phyloP scores from a whole-genome alignment of 495 filamentous ascomycete genomes.

The Aspergillus mulundensis region DNA sequence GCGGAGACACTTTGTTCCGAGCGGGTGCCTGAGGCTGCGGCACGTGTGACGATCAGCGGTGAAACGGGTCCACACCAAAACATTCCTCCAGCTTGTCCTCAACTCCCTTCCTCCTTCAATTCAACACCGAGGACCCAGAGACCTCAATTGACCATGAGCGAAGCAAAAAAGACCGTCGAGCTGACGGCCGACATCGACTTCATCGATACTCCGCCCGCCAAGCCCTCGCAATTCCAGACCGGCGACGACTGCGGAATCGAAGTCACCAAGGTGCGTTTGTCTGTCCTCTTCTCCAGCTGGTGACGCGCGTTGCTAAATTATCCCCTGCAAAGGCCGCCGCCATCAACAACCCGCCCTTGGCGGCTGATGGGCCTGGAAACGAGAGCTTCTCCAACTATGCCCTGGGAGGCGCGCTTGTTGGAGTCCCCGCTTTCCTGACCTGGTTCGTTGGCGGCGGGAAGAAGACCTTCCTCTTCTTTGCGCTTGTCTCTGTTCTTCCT shows the following conservation, averaged over 20 bases:
- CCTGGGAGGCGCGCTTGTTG: slow-evolving; percentile 44
- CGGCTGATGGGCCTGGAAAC: slow-evolving; percentile 53
- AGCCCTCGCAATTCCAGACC: slow-evolving; percentile 52
- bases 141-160: background rate
- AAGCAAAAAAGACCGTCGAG: slow-evolving; percentile 7
- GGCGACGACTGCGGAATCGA: slow-evolving; percentile 67
- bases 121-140: background rate
- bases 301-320: background rate
- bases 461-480: slow-evolving; percentile 53
- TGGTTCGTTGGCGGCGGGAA: slow-evolving; percentile 51
- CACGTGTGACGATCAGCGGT: background rate
- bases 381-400: slow-evolving; percentile 54
- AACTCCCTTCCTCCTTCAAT: background rate
- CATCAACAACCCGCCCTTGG: slow-evolving; percentile 60
- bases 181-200: slow-evolving; percentile 60
- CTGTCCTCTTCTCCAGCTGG: background rate
- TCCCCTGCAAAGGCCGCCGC: slow-evolving; percentile 46
- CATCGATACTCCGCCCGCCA: slow-evolving; percentile 69
- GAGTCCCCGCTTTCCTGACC: slow-evolving; percentile 49
- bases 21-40: background rate
- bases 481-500: slow-evolving; percentile 51
- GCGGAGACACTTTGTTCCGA: background rate
- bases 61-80: background rate
- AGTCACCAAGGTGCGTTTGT: slow-evolving; percentile 60
- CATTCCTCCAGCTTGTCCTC: background rate